Evolutionary conservation across 2,329 filamentous ascomycete genomes (phyloP).

Genomic region (Ophiostoma novo-ulmi): DNA sequence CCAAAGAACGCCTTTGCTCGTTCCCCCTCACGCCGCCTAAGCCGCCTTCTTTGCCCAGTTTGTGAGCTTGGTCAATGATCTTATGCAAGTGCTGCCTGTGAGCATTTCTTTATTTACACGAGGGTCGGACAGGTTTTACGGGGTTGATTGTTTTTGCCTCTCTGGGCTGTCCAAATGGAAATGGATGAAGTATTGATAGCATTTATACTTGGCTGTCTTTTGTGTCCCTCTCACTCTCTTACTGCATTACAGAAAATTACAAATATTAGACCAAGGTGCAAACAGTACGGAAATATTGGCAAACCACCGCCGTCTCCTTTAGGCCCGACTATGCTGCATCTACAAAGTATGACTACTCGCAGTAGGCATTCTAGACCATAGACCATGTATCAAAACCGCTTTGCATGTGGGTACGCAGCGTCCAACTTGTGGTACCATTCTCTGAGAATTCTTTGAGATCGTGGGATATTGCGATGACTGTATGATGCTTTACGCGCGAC

Average conservation of each 20-base stretch:
- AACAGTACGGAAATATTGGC: background rate
- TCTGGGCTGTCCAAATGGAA: background rate
- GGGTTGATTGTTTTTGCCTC: no score
- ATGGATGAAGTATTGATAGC: background rate
- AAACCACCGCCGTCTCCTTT: background rate
- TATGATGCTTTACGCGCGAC: background rate
- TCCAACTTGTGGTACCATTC: background rate
- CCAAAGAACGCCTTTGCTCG: background rate
- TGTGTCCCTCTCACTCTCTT: background rate
- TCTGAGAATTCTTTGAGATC: background rate
- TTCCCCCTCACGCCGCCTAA: background rate
- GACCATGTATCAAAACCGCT: background rate
- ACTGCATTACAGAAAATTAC: background rate
- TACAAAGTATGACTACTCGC: background rate
- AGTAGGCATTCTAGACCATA: background rate
- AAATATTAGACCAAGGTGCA: background rate
- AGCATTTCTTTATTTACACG: no score
- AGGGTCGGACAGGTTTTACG: no score
- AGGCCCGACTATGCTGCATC: background rate
- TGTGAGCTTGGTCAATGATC: background rate
- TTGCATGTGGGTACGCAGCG: background rate
- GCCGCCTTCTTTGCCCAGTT: background rate
- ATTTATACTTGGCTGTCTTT: background rate
- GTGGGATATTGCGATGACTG: no score
- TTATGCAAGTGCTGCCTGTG: background rate